Evolutionary conservation across 805 yeast genomes (phyloP).

Genomic region (Saccharomycopsis fermentans): DNA sequence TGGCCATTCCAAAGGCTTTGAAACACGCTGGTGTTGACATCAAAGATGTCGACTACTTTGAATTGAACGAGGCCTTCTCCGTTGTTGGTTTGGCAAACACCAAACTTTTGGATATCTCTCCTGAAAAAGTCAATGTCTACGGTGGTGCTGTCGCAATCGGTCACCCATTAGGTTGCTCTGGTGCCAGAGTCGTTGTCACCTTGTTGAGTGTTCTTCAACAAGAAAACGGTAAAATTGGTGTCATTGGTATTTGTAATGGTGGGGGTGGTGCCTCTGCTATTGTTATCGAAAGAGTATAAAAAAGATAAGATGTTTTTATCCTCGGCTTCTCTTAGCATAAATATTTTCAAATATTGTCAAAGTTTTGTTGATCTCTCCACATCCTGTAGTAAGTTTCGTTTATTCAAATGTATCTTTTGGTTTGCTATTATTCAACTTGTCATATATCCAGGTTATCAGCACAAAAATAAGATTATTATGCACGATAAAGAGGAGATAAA

Average conservation of each 20-base stretch:
- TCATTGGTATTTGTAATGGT: constrained; percentile 96
- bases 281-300: constrained; percentile 57
- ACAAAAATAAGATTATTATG: not conserved
- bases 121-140: constrained; percentile 67
- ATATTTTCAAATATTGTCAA: not conserved
- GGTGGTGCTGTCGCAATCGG: constrained; percentile 97
- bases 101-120: constrained; percentile 53
- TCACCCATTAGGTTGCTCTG: constrained; percentile 94
- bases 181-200: constrained; percentile 88
- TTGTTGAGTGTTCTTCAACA: constrained; percentile 69
- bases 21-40: constrained; percentile 63
- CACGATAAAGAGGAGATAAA: not conserved
- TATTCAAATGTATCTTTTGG: not conserved
- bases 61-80: constrained; percentile 95
- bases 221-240: constrained; percentile 83
- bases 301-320: too few relatives aligned
- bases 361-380: not conserved
- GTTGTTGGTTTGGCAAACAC: constrained; percentile 92
- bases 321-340: too few relatives aligned
- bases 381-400: not conserved
- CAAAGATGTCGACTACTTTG: constrained; percentile 77
- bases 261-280: constrained; percentile 98
- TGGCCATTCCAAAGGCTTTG: constrained; percentile 93
- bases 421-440: not conserved
- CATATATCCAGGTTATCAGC: not conserved